Conservation (phyloP, 208 protist genomes). For the Blastocrithidia nonstop region DNA sequence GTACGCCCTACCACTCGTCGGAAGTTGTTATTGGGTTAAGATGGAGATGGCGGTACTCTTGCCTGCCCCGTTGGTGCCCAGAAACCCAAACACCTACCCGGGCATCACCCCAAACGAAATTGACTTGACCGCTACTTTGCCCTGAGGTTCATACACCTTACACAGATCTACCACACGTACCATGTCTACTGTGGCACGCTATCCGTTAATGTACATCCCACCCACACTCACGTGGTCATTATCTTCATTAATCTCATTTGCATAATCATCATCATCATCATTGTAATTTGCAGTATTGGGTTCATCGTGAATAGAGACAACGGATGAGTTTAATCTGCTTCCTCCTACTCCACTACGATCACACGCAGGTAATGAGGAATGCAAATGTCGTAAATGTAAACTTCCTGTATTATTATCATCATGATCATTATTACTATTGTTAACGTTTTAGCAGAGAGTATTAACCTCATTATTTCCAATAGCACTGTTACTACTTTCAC, state of each 20-base stretch:
- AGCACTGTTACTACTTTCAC: too few species aligned
- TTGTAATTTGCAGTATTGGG: not conserved
- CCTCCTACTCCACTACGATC: too few species aligned
- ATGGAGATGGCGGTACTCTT: conserved; percentile 79
- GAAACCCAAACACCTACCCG: conserved; percentile 69
- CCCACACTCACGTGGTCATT: not conserved
- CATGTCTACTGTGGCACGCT: conserved; percentile 3
- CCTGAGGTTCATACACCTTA: conserved; percentile 12
- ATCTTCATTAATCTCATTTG: not conserved
- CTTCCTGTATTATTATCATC: too few species aligned
- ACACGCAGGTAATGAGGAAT: too few species aligned
- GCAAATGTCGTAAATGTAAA: too few species aligned
- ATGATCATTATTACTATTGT: too few species aligned
- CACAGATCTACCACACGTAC: conserved; percentile 22
- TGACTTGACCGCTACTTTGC: conserved; percentile 35
- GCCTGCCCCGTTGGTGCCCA: conserved; percentile 77
- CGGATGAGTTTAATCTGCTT: too few species aligned
- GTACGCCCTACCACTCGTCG: conserved; percentile 38
- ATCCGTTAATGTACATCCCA: not conserved
- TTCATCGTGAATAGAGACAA: too few species aligned
- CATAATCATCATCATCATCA: not conserved
- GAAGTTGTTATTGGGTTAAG: conserved; percentile 48
- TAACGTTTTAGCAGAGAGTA: too few species aligned
- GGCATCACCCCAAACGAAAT: conserved; percentile 44
- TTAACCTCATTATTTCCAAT: too few species aligned